These are phyloP conservation scores for Sequoiadendron giganteum DNA, from an alignment of 75 land plant species.

Conservation along the genomic window DNA sequence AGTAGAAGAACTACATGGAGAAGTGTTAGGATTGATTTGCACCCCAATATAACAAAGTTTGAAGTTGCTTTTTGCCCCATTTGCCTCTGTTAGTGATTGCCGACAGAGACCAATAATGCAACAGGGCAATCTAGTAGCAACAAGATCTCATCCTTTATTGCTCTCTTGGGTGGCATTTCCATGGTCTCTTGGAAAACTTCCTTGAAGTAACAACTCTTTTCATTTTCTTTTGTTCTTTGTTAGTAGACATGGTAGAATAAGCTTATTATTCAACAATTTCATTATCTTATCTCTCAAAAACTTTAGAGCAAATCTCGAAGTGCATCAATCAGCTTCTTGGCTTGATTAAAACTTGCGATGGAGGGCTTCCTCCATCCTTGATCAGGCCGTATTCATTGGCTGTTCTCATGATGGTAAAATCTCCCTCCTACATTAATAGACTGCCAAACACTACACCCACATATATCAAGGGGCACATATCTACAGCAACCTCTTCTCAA, in stretches of 20 bases:
- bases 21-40: neutral
- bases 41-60: neutral
- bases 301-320: no score
- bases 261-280: neutral
- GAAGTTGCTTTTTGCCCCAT: neutral
- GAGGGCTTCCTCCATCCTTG: neutral
- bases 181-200: neutral
- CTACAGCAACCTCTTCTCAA: neutral
- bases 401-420: neutral
- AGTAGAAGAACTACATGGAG: neutral
- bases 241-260: neutral
- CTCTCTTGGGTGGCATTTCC: neutral
- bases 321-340: neutral
- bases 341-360: neutral
- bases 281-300: neutral
- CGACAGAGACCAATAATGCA: neutral
- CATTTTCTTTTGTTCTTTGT: neutral
- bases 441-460: neutral
- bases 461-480: neutral
- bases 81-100: neutral
- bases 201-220: neutral
- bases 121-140: neutral
- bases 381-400: neutral
- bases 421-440: neutral
- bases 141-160: neutral